These are phyloP conservation scores for Letharia columbiana DNA, from an alignment of 495 filamentous ascomycete genomes.

Conservation along the genomic window DNA sequence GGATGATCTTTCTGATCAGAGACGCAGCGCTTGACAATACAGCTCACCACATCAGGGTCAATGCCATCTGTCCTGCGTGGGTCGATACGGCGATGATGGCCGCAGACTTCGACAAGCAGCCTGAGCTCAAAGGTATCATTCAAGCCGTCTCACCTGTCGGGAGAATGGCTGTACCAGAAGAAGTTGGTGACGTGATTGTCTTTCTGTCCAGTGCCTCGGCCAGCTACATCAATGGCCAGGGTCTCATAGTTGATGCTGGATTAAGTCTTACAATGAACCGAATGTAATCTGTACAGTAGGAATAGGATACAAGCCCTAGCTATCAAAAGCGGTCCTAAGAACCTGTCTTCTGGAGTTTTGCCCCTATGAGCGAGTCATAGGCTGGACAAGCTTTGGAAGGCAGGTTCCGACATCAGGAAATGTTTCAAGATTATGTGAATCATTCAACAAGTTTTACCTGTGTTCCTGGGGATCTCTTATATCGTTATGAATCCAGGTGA, in stretches of 20 bases:
- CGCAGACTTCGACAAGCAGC: not conserved
- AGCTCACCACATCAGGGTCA: slow-evolving; percentile 10
- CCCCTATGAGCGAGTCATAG: no score
- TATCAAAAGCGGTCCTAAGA: no score
- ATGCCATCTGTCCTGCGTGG: slow-evolving; percentile 16
- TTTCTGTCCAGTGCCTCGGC: slow-evolving; percentile 11
- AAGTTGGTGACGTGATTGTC: slow-evolving; percentile 10
- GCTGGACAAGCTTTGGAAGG: no score
- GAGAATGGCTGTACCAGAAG: slow-evolving; percentile 9
- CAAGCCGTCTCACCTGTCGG: not conserved
- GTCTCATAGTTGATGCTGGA: slow-evolving; percentile 17
- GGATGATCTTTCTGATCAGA: not conserved
- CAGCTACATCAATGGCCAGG: slow-evolving; percentile 13
- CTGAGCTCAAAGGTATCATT: not conserved
- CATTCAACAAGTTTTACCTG: no score
- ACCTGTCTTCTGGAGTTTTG: no score
- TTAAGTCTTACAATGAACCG: not conserved
- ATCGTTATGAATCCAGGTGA: no score
- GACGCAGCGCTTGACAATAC: slow-evolving; percentile 8
- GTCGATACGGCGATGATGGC: slow-evolving; percentile 18
- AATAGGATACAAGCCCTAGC: no score
- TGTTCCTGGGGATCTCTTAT: no score
- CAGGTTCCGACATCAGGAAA: no score
- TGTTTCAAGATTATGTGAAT: no score
- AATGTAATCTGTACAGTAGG: no score